Conservation (phyloP, 371 early-diverging fungal genomes). For the Circinella minor region DNA sequence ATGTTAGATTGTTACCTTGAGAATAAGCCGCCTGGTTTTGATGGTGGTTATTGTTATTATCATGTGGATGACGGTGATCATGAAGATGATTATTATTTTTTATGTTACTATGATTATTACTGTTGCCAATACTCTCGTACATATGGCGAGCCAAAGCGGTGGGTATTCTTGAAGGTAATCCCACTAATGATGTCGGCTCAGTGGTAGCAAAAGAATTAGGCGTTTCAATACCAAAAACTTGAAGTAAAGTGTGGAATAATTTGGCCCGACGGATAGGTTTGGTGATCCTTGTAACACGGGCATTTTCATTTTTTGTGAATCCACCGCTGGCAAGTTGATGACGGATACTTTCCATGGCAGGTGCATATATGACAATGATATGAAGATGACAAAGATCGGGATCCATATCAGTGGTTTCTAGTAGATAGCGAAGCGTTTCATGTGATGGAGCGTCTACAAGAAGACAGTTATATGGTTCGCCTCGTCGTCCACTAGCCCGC, state of each 20-base stretch:
- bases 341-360: slow-evolving; percentile 37
- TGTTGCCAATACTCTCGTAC: neutral
- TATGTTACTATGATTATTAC: neutral
- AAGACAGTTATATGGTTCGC: slow-evolving; percentile 29
- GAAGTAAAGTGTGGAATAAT: slow-evolving; percentile 37
- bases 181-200: neutral
- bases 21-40: neutral
- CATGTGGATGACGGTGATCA: no score
- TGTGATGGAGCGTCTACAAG: slow-evolving; percentile 39
- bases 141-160: slow-evolving; percentile 2
- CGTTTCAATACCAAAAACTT: slow-evolving; percentile 5
- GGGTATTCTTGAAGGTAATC: neutral
- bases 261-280: slow-evolving; percentile 58
- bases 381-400: slow-evolving; percentile 21
- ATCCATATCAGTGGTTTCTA: slow-evolving; percentile 24
- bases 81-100: neutral
- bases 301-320: slow-evolving; percentile 13
- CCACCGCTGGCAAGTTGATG: slow-evolving; percentile 22
- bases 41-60: neutral
- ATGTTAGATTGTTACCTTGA: neutral
- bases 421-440: slow-evolving; percentile 20
- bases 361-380: slow-evolving; percentile 38
- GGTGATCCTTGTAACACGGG: slow-evolving; percentile 49
- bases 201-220: neutral
- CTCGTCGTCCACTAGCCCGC: neutral